These are phyloP conservation scores for Phytophthora tentaculata DNA, from an alignment of 352 stramenopile species.

Conservation along the genomic window DNA sequence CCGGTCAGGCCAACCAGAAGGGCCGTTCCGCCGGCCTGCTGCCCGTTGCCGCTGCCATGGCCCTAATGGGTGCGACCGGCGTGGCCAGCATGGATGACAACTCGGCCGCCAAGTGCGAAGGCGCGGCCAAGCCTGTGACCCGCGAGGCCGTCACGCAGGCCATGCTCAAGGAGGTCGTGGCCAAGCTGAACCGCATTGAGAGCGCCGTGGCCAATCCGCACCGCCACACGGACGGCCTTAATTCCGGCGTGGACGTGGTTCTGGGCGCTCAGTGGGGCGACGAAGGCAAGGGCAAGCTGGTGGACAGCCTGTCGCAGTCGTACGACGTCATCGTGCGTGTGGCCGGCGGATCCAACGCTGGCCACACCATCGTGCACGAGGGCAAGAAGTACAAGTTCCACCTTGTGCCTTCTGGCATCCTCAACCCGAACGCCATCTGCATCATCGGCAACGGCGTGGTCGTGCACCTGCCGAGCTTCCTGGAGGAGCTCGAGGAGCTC, in stretches of 20 bases:
- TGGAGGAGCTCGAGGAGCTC: constrained; percentile 95
- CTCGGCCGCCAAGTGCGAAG: constrained; percentile 40
- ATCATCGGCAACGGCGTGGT: constrained; percentile 99
- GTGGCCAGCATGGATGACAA: constrained; percentile 31
- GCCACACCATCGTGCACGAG: constrained; percentile 99
- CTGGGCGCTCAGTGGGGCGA: constrained; percentile 98
- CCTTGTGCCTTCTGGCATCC: constrained; percentile 97
- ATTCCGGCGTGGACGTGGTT: constrained; percentile 92
- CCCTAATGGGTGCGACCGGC: constrained; percentile 41
- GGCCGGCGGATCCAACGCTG: constrained; percentile 97
- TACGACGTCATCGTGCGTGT: constrained; percentile 98
- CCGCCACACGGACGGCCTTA: constrained; percentile 68
- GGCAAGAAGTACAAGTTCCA: constrained; percentile 99
- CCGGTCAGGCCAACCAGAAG: constrained; percentile 36
- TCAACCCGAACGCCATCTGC: constrained; percentile 95
- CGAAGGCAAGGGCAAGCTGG: constrained; percentile 99
- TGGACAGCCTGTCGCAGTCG: constrained; percentile 92
- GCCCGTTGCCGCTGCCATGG: constrained; percentile 29
- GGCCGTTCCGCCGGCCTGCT: constrained; percentile 26
- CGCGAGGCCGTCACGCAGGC: constrained; percentile 61
- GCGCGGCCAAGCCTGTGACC: constrained; percentile 42
- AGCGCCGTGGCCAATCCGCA: constrained; percentile 86
- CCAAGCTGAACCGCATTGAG: constrained; percentile 90
- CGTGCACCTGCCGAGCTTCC: constrained; percentile 96
- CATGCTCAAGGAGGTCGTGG: constrained; percentile 84